A percentile compares a stretch with the other conserved stretches of the same genome.
Evolutionary conservation across 2,329 filamentous ascomycete species (phyloP).

Genomic region (Calcarisporium arbuscula): DNA sequence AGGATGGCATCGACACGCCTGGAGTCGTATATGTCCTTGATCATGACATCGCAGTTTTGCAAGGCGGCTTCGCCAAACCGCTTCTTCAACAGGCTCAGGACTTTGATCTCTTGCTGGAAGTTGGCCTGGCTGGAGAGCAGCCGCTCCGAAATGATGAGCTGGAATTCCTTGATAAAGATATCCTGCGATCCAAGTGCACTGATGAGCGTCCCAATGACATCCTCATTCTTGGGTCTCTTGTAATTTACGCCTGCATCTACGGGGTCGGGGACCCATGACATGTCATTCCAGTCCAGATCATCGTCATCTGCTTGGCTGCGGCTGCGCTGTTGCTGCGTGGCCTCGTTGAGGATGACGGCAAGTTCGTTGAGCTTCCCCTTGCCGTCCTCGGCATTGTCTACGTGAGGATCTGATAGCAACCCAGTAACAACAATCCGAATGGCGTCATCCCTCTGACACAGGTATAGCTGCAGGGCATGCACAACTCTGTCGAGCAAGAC

Average conservation of each 20-base stretch:
- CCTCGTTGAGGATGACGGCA: conserved; percentile 58
- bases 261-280: conserved; percentile 89
- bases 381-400: conserved; percentile 39
- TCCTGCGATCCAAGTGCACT: conserved; percentile 84
- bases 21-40: conserved; percentile 86
- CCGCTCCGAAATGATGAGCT: conserved; percentile 80
- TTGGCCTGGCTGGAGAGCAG: conserved; percentile 60
- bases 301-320: conserved; percentile 52
- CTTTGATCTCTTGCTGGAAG: conserved; percentile 74
- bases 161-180: conserved; percentile 89
- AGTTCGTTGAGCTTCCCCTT: conserved; percentile 58
- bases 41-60: conserved; percentile 95
- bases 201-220: conserved; percentile 87
- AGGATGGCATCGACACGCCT: conserved; percentile 64
- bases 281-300: conserved; percentile 83
- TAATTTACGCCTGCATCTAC: conserved; percentile 91
- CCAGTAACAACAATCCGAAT: conserved; percentile 72
- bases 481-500: conserved; percentile 71
- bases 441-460: conserved; percentile 71
- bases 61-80: conserved; percentile 80
- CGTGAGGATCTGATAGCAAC: conserved; percentile 56
- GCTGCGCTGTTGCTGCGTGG: conserved; percentile 45
- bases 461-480: conserved; percentile 65
- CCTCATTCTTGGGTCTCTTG: conserved; percentile 78
- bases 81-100: conserved; percentile 80